These are phyloP conservation scores for Dryas alaskensis DNA, from an alignment of 306 rosid species.

Conservation along the genomic window DNA sequence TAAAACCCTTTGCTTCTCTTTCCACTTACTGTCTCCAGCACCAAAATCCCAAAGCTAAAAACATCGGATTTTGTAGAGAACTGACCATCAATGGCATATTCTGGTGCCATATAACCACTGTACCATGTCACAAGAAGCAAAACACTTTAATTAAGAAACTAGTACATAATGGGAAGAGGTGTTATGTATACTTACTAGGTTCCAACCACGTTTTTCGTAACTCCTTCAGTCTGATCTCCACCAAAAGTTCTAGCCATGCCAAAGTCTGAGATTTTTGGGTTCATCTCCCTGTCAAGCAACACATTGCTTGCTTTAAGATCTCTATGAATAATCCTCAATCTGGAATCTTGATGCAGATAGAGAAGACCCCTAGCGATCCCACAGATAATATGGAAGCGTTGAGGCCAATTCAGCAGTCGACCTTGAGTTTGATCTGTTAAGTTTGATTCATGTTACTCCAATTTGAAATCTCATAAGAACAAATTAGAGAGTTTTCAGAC, in stretches of 20 bases:
- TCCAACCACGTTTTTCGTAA: constrained; percentile 40
- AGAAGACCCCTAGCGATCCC: constrained; percentile 58
- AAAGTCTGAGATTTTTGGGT: constrained; percentile 42
- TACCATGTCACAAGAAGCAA: not conserved
- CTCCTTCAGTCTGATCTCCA: constrained; percentile 33
- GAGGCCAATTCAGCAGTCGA: constrained; percentile 18
- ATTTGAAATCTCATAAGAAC: not conserved
- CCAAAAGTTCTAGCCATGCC: constrained; percentile 45
- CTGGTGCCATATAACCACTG: constrained; percentile 64
- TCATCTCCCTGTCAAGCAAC: constrained; percentile 37
- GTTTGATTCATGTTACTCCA: not conserved
- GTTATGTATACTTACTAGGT: constrained; percentile 34
- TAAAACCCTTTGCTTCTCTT: constrained; percentile 30
- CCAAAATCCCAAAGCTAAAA: constrained; percentile 34
- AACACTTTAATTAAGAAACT: not conserved
- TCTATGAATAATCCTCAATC: constrained; percentile 41
- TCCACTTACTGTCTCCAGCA: constrained; percentile 35
- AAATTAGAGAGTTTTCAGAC: not conserved
- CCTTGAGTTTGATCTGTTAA: constrained; percentile 18
- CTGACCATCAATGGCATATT: constrained; percentile 44
- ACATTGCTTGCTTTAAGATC: constrained; percentile 47
- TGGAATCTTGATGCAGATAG: constrained; percentile 60
- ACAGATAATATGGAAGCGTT: constrained; percentile 20
- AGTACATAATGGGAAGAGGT: not conserved
- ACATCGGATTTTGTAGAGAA: constrained; percentile 48